These are phyloP conservation scores for Aspergillus jensenii DNA, from an alignment of 2,329 filamentous ascomycete genomes.

Conservation along the genomic window DNA sequence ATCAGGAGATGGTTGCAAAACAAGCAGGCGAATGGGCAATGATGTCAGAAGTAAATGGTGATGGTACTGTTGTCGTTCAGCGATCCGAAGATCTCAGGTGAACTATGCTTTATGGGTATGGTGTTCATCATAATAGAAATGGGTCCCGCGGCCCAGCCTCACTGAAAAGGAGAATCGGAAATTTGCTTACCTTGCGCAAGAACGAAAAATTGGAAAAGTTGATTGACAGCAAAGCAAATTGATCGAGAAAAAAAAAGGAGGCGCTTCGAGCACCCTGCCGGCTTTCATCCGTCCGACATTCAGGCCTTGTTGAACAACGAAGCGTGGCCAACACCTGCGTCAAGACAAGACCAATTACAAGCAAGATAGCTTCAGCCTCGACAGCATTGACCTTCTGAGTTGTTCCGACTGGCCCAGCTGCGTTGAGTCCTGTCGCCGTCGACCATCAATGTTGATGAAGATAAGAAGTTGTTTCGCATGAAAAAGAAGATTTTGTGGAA, in stretches of 20 bases:
- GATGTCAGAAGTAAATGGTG: slow-evolving; percentile 36
- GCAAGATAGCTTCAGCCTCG: not conserved
- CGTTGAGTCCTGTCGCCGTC: not conserved
- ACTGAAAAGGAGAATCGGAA: slow-evolving; percentile 2
- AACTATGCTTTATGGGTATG: slow-evolving; percentile 43
- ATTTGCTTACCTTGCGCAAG: slow-evolving; percentile 20
- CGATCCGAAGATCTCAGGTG: slow-evolving; percentile 42
- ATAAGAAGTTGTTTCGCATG: not conserved
- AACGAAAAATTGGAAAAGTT: not conserved
- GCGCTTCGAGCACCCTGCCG: not conserved
- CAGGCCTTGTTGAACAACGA: not conserved
- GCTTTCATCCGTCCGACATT: slow-evolving; percentile 2
- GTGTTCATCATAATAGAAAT: slow-evolving; percentile 37
- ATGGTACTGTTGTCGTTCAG: slow-evolving; percentile 44
- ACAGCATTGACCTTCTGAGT: not conserved
- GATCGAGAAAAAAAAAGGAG: slow-evolving; percentile 1
- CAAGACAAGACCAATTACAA: not conserved
- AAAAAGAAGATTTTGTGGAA: slow-evolving; percentile 8
- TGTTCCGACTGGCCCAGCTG: not conserved
- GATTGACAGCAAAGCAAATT: not conserved
- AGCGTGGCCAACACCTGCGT: not conserved
- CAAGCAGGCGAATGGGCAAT: slow-evolving; percentile 16
- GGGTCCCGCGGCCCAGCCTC: slow-evolving; percentile 4
- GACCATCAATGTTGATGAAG: not conserved
- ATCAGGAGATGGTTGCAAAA: slow-evolving; percentile 1